A percentile compares a stretch with the other conserved stretches of the same genome.
phyloP scores from a whole-genome alignment of 179 eudicot species.

The Beta corolliflora region DNA sequence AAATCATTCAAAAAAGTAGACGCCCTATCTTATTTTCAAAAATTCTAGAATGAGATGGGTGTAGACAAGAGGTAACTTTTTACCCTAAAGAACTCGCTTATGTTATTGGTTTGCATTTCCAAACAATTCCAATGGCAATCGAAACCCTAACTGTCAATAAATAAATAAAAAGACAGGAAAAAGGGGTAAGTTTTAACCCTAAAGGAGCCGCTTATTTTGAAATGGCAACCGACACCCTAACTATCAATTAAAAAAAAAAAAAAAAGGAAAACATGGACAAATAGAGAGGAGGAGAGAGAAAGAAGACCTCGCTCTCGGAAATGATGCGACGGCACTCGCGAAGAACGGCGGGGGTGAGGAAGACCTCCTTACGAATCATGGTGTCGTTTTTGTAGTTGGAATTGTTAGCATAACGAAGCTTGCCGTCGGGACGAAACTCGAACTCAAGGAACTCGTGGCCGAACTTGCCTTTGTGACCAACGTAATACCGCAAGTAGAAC shows the following conservation, averaged over 20 bases:
- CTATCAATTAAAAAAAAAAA: not conserved
- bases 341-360: conserved; percentile 75
- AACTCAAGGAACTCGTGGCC: conserved; percentile 90
- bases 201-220: not conserved
- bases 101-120: too few species aligned
- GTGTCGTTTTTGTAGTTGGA: conserved; percentile 95
- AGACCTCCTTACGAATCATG: conserved; percentile 90
- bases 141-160: too few species aligned
- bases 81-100: too few species aligned
- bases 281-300: too few species aligned
- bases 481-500: conserved; percentile 85
- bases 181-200: too few species aligned
- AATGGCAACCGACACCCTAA: not conserved
- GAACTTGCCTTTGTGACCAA: conserved; percentile 91
- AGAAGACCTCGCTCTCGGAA: conserved; percentile 69
- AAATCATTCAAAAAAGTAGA: too few species aligned
- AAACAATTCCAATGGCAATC: too few species aligned
- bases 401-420: conserved; percentile 90
- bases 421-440: conserved; percentile 90
- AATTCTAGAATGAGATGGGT: too few species aligned
- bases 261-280: not conserved
- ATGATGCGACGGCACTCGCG: conserved; percentile 89
- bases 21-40: too few species aligned
- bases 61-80: too few species aligned
- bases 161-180: too few species aligned